Base-by-base conservation (phyloP, 768 basidiomycete genomes). In the Pisolithus microcarpus region DNA sequence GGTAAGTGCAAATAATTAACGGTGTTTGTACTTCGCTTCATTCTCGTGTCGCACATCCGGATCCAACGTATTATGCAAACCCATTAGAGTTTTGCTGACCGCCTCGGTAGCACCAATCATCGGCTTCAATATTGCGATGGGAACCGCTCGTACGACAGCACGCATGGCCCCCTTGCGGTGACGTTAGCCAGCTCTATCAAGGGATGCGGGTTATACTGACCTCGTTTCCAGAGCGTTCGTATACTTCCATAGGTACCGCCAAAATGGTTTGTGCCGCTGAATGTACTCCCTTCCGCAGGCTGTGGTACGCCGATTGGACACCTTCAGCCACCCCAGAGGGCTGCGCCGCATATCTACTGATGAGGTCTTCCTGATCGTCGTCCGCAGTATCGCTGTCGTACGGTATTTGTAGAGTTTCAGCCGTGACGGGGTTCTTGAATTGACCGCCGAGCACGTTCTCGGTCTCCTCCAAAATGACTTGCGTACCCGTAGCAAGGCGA, bases 91-190 rank as follows among this genome's bases (percentile, higher is more conserved):
- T 74, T 98, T 94, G 70, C 91, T 87, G 53, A 98, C 87, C 3
- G 96, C 96, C 68, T 96, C 95, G 46, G 86, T 91, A 4, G 94
- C 93, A 4, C 96, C 96, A 51, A 98, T 99, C 91, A 96, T 95
- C 2, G 96, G 93, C 61, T 91, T 93, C 58, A 99, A 71, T 10
- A 99, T 93, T 0, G 96, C 96, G 52, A 98, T 94, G 6, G 96
- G 96, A 10, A 98, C 92, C 26, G 96, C 96, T 24, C 96, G 84
- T 53, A 98, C 88, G 24, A 99, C 94, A 21, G 95, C 89, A 50
- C 85, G 86, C 19, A 94, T 87, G 47, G 94, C 82, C 3, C 93
- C 94, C 93, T 98, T 62, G 1, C 48, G 7, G 48, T 48, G 13
- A 44, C 42, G 37, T 52, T 26, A 26, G 24, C 18, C 31, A 34